These are phyloP conservation scores for Roridomyces roridus DNA, from an alignment of 768 basidiomycete species.

Conservation along the genomic window DNA sequence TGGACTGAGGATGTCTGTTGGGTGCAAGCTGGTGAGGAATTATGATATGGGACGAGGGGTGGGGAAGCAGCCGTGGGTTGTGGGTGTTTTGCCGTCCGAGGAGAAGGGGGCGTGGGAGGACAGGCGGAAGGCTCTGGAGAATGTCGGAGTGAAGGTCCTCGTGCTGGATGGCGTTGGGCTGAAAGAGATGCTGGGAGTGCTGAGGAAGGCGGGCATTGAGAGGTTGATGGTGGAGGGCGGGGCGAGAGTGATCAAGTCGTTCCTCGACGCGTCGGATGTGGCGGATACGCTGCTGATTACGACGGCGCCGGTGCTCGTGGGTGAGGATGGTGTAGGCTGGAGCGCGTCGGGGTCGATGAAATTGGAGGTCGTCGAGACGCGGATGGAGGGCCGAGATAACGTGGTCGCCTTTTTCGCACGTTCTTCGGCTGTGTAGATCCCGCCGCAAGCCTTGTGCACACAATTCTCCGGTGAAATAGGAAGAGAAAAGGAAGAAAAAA, in stretches of 20 bases:
- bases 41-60: conserved; percentile 48
- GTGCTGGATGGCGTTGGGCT: conserved; percentile 50
- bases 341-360: neutral
- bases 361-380: conserved; percentile 10
- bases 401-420: conserved; percentile 12
- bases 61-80: conserved; percentile 77
- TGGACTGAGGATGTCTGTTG: conserved; percentile 64
- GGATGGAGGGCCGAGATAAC: conserved; percentile 13
- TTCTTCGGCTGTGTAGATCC: no score
- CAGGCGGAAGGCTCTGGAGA: conserved; percentile 54
- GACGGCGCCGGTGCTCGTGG: conserved; percentile 85
- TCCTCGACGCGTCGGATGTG: conserved; percentile 49
- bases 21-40: conserved; percentile 76
- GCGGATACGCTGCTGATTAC: conserved; percentile 86
- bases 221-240: conserved; percentile 98
- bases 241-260: conserved; percentile 78
- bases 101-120: conserved; percentile 33
- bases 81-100: conserved; percentile 35
- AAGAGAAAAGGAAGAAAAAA: no score
- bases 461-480: no score
- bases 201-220: conserved; percentile 63
- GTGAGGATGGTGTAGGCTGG: conserved; percentile 71
- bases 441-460: no score
- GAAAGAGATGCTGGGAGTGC: conserved; percentile 51
- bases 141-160: conserved; percentile 72